phyloP scores from a whole-genome alignment of 1,284 basidiomycete genomes.

The Puccinia brachypodii region DNA sequence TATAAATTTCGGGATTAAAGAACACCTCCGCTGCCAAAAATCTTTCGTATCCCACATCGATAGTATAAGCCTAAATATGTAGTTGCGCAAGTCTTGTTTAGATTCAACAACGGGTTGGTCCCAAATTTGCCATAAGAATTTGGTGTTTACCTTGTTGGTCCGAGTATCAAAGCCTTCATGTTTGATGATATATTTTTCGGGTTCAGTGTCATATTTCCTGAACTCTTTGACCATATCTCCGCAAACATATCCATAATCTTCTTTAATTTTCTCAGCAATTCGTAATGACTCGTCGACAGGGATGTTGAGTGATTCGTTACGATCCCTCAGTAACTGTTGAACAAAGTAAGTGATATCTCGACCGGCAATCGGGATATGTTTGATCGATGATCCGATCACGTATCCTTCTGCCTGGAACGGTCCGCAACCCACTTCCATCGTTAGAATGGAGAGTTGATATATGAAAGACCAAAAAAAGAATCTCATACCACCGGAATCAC shows the following conservation, averaged over 20 bases:
- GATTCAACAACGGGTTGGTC: not conserved
- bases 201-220: slow-evolving; percentile 94
- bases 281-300: slow-evolving; percentile 95
- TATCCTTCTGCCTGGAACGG: slow-evolving; percentile 78
- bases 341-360: slow-evolving; percentile 98
- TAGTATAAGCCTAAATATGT: slow-evolving; percentile 69
- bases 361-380: slow-evolving; percentile 97
- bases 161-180: slow-evolving; percentile 91
- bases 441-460: not conserved
- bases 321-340: slow-evolving; percentile 90
- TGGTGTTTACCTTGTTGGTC: slow-evolving; percentile 78
- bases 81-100: not conserved
- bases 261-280: slow-evolving; percentile 93
- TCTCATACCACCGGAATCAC: slow-evolving; percentile 78
- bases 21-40: slow-evolving; percentile 99
- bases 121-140: not conserved
- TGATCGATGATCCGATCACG: slow-evolving; percentile 98
- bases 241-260: slow-evolving; percentile 97
- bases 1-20: slow-evolving; percentile 99
- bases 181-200: slow-evolving; percentile 91
- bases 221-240: slow-evolving; percentile 99
- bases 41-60: slow-evolving; percentile 97
- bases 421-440: not conserved
- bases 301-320: slow-evolving; percentile 83
- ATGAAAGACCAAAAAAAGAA: too few relatives aligned